These are phyloP conservation scores for Persicaria tinctoria DNA, from an alignment of 148 eudicot genomes.

Conservation along the genomic window DNA sequence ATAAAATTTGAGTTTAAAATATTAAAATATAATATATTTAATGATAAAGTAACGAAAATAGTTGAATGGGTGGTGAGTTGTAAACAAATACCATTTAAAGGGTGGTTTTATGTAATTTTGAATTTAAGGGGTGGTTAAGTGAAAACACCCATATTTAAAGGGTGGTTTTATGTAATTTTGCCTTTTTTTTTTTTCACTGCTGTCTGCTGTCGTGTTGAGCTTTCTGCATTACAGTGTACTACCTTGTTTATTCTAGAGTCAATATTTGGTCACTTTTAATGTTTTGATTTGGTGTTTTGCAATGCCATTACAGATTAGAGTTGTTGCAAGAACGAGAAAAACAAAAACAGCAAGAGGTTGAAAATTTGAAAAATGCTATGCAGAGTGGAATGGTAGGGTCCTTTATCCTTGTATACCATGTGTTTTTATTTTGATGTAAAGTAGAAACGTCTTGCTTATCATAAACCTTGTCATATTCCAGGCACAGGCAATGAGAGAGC, in stretches of 20 bases:
- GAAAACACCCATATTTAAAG: too few species aligned
- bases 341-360: conserved; percentile 72
- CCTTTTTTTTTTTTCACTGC: not conserved
- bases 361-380: conserved; percentile 64
- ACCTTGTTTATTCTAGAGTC: not conserved
- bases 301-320: conserved; percentile 51
- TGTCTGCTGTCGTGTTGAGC: not conserved
- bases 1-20: too few species aligned
- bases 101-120: too few species aligned
- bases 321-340: conserved; percentile 70
- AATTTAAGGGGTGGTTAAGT: too few species aligned
- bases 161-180: too few species aligned
- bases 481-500: conserved; percentile 99
- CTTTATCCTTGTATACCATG: not conserved
- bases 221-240: not conserved
- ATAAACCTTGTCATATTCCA: conserved; percentile 17
- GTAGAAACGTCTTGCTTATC: not conserved
- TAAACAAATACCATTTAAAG: too few species aligned
- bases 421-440: not conserved
- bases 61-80: too few species aligned
- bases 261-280: not conserved
- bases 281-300: not conserved
- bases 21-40: too few species aligned
- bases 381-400: conserved; percentile 75
- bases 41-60: too few species aligned